Evolutionary conservation across 2,329 filamentous ascomycete genomes (phyloP), one percentile per base, ranked within the genome.

Genomic region (Phaeosphaeriaceae sp.): DNA sequence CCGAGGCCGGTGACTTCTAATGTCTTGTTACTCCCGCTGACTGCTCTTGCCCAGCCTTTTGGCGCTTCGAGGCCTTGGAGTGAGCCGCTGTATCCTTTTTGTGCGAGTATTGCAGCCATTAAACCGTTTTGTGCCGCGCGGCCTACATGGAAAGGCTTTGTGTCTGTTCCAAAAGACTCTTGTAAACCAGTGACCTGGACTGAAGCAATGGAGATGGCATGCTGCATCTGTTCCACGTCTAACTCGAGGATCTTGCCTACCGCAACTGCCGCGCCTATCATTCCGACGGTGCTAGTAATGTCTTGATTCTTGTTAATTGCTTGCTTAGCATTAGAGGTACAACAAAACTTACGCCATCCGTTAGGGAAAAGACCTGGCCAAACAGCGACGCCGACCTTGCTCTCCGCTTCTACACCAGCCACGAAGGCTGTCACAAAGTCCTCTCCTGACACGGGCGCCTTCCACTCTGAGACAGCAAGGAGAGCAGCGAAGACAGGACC

Each of bases 121-220:
- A 47, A 10, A 10, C 44, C 44, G 21, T 47, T 47, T 17, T 47
- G 44, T n/a, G 44, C 44, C 5, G 44, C 44, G 11, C 44, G 44
- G 17, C 44, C 44, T 7, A 47, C 44, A 19, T 47, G 44, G 24
- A 47, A 47, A 10, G 44, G 44, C 9, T 47, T 47, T 47, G 44
- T 47, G 24, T 47, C 44, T 47, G 44, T 47, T 25, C 44, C 44
- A 11, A 47, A 47, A 24, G 44, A 47, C 22, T 47, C 44, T 22
- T 47, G 44, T 19, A 47, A 17, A 3, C 44, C 44, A 24, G 44
- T 47, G 21, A 47, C 44, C 44, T 47, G 44, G 21, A 47, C 44
- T n/a, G 44, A 47, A 11, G 44, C 44, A 25, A 47, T 47, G 44
- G 44, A 47, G 11, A 47, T 47, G 19, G 44, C 44, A 24, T 47